Evolutionary conservation across 495 filamentous ascomycete genomes (phyloP), one percentile per base, ranked within the genome.

Genomic region (Durotheca rogersii): DNA sequence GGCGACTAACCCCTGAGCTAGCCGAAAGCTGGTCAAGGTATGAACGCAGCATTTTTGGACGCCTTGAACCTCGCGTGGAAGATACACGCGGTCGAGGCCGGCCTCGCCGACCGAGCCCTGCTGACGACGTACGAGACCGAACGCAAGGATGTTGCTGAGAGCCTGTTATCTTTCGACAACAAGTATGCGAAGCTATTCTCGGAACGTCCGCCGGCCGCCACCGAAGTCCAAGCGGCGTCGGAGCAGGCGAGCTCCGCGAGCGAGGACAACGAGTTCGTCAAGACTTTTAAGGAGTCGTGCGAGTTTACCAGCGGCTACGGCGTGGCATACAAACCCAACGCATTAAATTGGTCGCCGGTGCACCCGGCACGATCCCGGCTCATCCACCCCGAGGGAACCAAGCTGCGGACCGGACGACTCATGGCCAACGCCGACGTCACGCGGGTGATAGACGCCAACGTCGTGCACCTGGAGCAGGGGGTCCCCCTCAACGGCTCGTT

Each of bases 1-100:
- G 11, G 14, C 64, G 25, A 42, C 29, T 43, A 20, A 50, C 29
- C 25, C 4, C 11, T 11, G n/a, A n/a, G n/a, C 23, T 30, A 79
- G 34, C 87, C 88, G 3, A 90, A 90, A 67, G 87, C 87, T 17
- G 89, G 87, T 5, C 89, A 90, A 65, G 88, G 88, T 14, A 89
- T 91, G 86, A 93, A 93, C 56, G 82, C 87, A 23, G 85, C 83
- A 9, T 87, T 94, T 73, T 79, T 89, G 30, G 89, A 95, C 61
- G 81, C 84, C 2, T 82, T 82, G 56, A 93, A 94, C 58, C 73
- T 95, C 3, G 87, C 83, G 3, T 95, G 89, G 89, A 94, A 93
- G 66, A 77, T 95, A 16, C 81, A 82, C 45, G 78, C 82, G 21
- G 83, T 87, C 17, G 78, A 89, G 48, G 72, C 77, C 25, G 85